Conservation (phyloP, 148 eudicot species). For the Rhododendron ferrugineum region DNA sequence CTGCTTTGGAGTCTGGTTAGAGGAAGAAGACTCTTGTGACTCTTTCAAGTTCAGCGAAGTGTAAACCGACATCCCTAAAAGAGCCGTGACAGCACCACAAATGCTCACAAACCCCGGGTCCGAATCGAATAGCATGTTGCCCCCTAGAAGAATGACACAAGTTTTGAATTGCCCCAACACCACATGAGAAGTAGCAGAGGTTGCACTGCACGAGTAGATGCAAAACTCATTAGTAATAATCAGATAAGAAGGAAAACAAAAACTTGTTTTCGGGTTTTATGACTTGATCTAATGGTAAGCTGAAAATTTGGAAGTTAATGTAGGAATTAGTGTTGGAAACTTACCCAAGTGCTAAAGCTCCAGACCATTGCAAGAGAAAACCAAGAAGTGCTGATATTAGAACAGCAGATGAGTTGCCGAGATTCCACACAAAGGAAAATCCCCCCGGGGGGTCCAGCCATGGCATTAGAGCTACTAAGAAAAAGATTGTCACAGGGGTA, state of each 20-base stretch:
- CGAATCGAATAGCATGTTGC: slow-evolving; percentile 61
- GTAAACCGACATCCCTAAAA: slow-evolving; percentile 80
- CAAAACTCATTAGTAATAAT: background rate
- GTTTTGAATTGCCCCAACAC: slow-evolving; percentile 89
- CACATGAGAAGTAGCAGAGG: slow-evolving; percentile 88
- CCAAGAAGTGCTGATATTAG: slow-evolving; percentile 70
- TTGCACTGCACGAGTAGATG: slow-evolving; percentile 49
- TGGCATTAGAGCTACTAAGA: slow-evolving; percentile 70
- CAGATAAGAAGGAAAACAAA: background rate
- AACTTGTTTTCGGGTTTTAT: background rate
- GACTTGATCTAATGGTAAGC: background rate
- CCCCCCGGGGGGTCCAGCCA: slow-evolving; percentile 91
- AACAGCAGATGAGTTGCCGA: slow-evolving; percentile 45
- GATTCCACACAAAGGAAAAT: slow-evolving; percentile 62
- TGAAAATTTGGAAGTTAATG: background rate
- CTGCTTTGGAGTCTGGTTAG: slow-evolving; percentile 31
- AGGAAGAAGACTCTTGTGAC: slow-evolving; percentile 19
- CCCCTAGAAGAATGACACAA: slow-evolving; percentile 78
- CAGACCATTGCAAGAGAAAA: slow-evolving; percentile 86
- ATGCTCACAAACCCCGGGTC: slow-evolving; percentile 81
- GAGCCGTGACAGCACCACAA: slow-evolving; percentile 65
- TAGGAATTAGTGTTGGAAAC: background rate
- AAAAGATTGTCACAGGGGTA: slow-evolving; percentile 75
- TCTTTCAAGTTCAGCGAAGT: slow-evolving; percentile 55
- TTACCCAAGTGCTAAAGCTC: slow-evolving; percentile 90